phyloP scores from a whole-genome alignment of 179 eudicot genomes.

The Drosera spatulata region DNA sequence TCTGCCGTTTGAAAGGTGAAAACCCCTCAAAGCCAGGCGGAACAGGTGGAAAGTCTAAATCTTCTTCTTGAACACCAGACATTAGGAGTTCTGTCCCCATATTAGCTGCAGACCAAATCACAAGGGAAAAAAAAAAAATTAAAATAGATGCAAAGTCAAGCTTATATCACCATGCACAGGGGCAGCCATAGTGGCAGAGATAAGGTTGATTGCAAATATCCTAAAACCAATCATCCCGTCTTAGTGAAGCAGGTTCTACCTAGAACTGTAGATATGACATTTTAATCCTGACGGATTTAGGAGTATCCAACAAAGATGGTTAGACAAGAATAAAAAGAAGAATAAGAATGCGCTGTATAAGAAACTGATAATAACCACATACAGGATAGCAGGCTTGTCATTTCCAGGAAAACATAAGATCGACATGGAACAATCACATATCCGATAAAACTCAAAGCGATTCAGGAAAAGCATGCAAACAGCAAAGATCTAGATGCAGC shows the following conservation, averaged over 20 bases:
- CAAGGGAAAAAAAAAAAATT: not conserved
- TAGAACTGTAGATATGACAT: no score
- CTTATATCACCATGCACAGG: not conserved
- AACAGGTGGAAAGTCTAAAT: constrained; percentile 60
- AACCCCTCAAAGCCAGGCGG: constrained; percentile 97
- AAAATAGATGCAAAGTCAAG: no score
- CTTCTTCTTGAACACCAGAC: constrained; percentile 60
- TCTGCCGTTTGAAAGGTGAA: constrained; percentile 46
- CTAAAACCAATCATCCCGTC: not conserved
- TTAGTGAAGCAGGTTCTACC: not conserved
- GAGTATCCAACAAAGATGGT: not conserved
- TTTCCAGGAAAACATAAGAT: not conserved
- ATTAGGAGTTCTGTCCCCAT: constrained; percentile 85
- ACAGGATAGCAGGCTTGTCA: not conserved
- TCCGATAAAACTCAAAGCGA: not conserved
- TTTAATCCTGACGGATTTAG: not conserved
- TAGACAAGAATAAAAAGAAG: not conserved
- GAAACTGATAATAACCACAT: not conserved
- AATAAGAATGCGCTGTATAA: not conserved
- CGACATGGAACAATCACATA: not conserved
- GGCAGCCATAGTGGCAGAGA: not conserved
- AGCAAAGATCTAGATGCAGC: not conserved
- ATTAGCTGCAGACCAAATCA: constrained; percentile 19
- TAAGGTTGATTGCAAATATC: not conserved
- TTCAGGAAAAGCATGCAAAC: not conserved